Conservation (phyloP, 2,329 filamentous ascomycete species). For the Hypoxylon sp. region DNA sequence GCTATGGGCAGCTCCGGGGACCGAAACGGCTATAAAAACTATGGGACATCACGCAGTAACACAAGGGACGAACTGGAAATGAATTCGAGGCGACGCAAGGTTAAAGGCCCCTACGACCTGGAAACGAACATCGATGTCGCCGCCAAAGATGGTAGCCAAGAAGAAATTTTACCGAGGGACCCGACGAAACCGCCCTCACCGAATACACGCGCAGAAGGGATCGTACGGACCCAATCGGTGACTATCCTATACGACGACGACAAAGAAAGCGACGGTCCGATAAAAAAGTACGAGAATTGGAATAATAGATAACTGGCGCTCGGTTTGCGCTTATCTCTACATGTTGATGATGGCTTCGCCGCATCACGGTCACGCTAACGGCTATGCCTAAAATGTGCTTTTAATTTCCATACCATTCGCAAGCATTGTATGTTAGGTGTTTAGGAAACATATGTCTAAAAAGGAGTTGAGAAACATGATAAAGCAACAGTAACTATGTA, state of each 20-base stretch:
- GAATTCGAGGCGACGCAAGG: constrained; percentile 12
- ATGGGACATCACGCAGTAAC: constrained; percentile 14
- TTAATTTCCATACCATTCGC: neutral
- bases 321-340: constrained; percentile 8
- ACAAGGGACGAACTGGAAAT: constrained; percentile 11
- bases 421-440: constrained; percentile 14
- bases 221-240: constrained; percentile 21
- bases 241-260: constrained; percentile 14
- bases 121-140: constrained; percentile 18
- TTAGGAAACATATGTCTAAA: neutral
- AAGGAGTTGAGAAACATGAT: constrained; percentile 6
- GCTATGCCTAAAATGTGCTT: neutral
- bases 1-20: constrained; percentile 7
- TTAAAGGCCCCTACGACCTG: constrained; percentile 20
- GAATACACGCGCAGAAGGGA: constrained; percentile 1
- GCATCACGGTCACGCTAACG: neutral
- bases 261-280: neutral
- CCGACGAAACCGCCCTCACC: neutral
- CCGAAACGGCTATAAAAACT: constrained; percentile 15
- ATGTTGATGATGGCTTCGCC: constrained; percentile 2
- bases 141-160: constrained; percentile 15
- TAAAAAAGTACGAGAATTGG: constrained; percentile 20
- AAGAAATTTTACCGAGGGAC: constrained; percentile 14
- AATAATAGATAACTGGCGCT: constrained; percentile 16
- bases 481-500: neutral